Percentiles rank a stretch among this genome's conserved stretches.
Conservation (phyloP, 2,329 filamentous ascomycete species). For the Paraconiothyrium brasiliense region DNA sequence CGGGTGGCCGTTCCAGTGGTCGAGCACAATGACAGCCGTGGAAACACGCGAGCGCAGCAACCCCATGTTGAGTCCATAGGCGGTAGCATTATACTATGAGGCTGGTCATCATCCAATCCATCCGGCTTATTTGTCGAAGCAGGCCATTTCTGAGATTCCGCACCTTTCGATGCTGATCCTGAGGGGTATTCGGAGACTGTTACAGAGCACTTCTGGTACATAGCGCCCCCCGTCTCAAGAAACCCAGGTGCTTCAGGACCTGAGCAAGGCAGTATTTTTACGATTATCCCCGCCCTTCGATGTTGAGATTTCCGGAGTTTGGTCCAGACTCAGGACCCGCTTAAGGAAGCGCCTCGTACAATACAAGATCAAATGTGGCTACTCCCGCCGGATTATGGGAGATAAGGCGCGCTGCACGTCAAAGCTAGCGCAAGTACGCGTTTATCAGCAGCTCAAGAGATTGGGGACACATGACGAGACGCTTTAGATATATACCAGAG, state of each 20-base stretch:
- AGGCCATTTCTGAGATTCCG: not conserved
- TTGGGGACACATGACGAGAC: too few relatives aligned
- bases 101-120: not conserved
- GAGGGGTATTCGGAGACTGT: not conserved
- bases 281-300: not conserved
- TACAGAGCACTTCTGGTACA: not conserved
- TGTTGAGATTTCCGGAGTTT: not conserved
- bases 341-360: too few relatives aligned
- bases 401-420: too few relatives aligned
- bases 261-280: not conserved
- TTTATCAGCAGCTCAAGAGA: too few relatives aligned
- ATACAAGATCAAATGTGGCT: too few relatives aligned
- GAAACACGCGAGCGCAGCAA: not conserved
- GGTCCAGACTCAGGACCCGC: too few relatives aligned
- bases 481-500: too few relatives aligned
- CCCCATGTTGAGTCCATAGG: not conserved
- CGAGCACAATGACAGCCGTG: not conserved
- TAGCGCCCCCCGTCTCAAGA: not conserved
- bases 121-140: not conserved
- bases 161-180: not conserved
- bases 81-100: not conserved
- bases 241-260: not conserved
- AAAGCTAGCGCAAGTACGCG: too few relatives aligned
- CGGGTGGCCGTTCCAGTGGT: not conserved
- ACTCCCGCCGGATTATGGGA: too few relatives aligned